Evolutionary conservation across 2,329 filamentous ascomycete species (phyloP).

Genomic region (Paramyrothecium roridum): DNA sequence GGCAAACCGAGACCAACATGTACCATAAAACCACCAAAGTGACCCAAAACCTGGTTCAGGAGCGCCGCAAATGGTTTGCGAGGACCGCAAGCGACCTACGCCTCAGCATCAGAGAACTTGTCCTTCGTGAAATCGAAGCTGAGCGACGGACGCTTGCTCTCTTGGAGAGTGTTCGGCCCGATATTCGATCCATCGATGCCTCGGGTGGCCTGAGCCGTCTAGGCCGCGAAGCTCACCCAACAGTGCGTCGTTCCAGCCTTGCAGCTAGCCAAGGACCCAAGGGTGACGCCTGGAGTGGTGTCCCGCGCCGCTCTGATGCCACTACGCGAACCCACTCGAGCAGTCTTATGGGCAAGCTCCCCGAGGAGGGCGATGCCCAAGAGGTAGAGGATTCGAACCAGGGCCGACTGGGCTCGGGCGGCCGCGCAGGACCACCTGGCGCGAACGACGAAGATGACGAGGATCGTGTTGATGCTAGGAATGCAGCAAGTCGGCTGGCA

Average conservation of each 20-base stretch:
- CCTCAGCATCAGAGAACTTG: conserved; percentile 83
- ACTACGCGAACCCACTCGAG: conserved; percentile 74
- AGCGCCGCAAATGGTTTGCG: conserved; percentile 88
- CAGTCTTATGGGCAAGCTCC: conserved; percentile 62
- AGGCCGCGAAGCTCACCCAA: conserved; percentile 82
- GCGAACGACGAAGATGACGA: conserved; percentile 82
- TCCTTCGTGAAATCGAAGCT: conserved; percentile 90
- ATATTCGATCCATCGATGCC: conserved; percentile 88
- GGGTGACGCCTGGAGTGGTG: conserved; percentile 97
- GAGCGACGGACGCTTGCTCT: conserved; percentile 89
- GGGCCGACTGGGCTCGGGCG: conserved; percentile 33
- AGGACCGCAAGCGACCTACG: conserved; percentile 83
- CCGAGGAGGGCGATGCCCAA: conserved; percentile 57
- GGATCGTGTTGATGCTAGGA: conserved; percentile 90
- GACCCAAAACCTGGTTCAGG: conserved; percentile 81
- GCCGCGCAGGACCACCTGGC: conserved; percentile 51
- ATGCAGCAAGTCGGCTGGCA: conserved; percentile 89
- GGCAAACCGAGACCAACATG: conserved; percentile 76
- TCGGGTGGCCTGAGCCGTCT: conserved; percentile 87
- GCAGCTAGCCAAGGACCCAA: conserved; percentile 91
- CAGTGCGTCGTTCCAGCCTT: conserved; percentile 68
- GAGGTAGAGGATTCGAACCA: conserved; percentile 33
- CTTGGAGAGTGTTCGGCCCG: conserved; percentile 88
- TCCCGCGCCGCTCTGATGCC: conserved; percentile 78
- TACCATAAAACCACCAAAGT: conserved; percentile 84